Evolutionary conservation across 2,329 filamentous ascomycete genomes (phyloP).

Genomic region (Geosmithia morbida): DNA sequence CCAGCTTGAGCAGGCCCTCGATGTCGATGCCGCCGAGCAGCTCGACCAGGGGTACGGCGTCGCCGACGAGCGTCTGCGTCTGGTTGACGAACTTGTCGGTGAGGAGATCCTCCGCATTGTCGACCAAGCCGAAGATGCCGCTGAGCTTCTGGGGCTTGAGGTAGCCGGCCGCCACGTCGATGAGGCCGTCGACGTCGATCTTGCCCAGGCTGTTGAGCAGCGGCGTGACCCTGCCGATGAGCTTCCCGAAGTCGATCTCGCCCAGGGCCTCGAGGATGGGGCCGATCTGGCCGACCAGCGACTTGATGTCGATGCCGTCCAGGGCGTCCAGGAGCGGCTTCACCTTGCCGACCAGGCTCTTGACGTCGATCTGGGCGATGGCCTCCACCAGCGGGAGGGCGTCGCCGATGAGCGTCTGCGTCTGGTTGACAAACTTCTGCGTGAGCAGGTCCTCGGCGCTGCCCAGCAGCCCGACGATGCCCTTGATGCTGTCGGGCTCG

Average conservation of each 20-base stretch:
- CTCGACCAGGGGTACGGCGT: constrained; percentile 19
- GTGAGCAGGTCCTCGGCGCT: constrained; percentile 24
- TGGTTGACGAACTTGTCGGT: constrained; percentile 23
- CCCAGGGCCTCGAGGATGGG: constrained; percentile 14
- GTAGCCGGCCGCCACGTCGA: constrained; percentile 17
- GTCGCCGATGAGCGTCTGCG: constrained; percentile 19
- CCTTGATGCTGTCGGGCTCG: constrained; percentile 16
- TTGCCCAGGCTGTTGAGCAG: constrained; percentile 15
- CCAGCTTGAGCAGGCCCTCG: constrained; percentile 14
- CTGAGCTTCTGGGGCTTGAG: constrained; percentile 17
- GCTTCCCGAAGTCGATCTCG: constrained; percentile 14
- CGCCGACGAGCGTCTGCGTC: constrained; percentile 21
- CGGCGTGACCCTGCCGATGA: constrained; percentile 14
- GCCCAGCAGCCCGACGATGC: constrained; percentile 17
- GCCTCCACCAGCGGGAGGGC: constrained; percentile 21
- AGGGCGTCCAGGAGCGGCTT: constrained; percentile 16
- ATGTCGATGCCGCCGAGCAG: constrained; percentile 20
- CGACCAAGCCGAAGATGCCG: constrained; percentile 18
- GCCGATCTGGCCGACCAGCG: constrained; percentile 13
- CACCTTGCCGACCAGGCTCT: constrained; percentile 14
- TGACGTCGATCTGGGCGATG: constrained; percentile 18
- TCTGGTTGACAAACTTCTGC: constrained; percentile 23
- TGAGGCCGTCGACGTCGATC: constrained; percentile 16
- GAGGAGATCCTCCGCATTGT: constrained; percentile 21
- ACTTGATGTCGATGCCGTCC: constrained; percentile 16